phyloP scores from a whole-genome alignment of 805 yeast genomes.

The Peterozyma xylosa region DNA sequence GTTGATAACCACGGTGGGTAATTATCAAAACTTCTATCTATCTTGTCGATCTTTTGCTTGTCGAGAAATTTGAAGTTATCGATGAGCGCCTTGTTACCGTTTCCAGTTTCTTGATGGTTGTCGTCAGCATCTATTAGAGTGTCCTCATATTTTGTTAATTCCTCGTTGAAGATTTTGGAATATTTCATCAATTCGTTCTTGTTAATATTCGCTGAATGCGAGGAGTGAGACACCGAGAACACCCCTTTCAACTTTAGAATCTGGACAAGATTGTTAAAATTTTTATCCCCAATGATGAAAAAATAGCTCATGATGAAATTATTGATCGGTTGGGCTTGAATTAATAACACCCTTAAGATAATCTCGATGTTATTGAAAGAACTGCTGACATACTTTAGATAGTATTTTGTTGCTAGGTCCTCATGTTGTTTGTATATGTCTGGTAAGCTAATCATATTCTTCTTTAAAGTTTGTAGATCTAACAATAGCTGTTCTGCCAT shows the following conservation, averaged over 20 bases:
- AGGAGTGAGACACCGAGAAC: conserved; percentile 20
- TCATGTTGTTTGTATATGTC: conserved; percentile 32
- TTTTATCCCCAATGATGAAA: conserved; percentile 56
- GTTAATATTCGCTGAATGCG: conserved; percentile 14
- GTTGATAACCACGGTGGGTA: conserved; percentile 3
- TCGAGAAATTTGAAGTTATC: conserved; percentile 20
- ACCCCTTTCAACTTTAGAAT: conserved; percentile 59
- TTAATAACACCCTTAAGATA: conserved; percentile 60
- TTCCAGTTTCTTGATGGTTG: conserved; percentile 10
- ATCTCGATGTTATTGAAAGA: conserved; percentile 37
- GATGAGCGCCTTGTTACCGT: conserved; percentile 22
- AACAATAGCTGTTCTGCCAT: conserved; percentile 75
- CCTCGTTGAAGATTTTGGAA: conserved; percentile 30
- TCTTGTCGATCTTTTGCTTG: conserved; percentile 7
- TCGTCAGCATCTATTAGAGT: conserved; percentile 12
- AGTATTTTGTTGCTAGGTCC: conserved; percentile 19
- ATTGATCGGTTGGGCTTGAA: conserved; percentile 59
- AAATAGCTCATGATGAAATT: conserved; percentile 60
- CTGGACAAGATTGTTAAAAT: conserved; percentile 55
- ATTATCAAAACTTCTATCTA: conserved; percentile 19
- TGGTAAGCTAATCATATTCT: conserved; percentile 39
- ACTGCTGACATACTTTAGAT: conserved; percentile 16
- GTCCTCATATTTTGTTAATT: conserved; percentile 26
- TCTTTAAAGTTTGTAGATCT: conserved; percentile 63
- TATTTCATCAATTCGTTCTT: conserved; percentile 27